phyloP scores from a whole-genome alignment of 495 filamentous ascomycete genomes.

The Entonaema liquescens region DNA sequence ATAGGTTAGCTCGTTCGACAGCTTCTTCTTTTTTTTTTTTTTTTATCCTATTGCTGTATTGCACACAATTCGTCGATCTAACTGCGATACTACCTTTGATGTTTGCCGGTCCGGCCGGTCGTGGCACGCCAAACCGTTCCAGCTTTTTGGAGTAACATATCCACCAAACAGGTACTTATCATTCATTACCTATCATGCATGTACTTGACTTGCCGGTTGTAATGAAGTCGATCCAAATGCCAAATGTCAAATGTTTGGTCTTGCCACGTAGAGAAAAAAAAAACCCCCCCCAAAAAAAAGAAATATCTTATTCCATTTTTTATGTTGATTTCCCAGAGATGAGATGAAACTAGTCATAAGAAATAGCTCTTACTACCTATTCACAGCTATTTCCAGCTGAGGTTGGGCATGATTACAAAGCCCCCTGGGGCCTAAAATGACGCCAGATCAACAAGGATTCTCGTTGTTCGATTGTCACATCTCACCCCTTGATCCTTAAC shows the following conservation, averaged over 20 bases:
- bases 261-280: neutral
- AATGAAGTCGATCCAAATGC: neutral
- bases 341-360: neutral
- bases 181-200: neutral
- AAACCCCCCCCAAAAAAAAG: no score
- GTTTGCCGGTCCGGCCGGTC: slow-evolving; percentile 27
- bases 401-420: slow-evolving; percentile 37
- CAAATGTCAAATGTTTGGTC: neutral
- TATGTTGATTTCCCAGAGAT: neutral
- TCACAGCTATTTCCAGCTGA: neutral
- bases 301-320: no score
- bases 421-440: slow-evolving; percentile 36
- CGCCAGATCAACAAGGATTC: slow-evolving; percentile 31
- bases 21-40: no score
- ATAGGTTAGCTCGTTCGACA: slow-evolving; percentile 10
- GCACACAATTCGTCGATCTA: slow-evolving; percentile 31
- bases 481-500: neutral
- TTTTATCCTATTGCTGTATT: slow-evolving; percentile 17
- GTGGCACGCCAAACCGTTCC: slow-evolving; percentile 11
- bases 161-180: neutral
- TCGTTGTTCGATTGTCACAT: neutral
- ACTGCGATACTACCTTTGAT: slow-evolving; percentile 33
- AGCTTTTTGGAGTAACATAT: neutral
- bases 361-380: neutral
- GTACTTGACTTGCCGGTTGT: neutral